Percentiles rank a stretch among this genome's conserved stretches.
Evolutionary conservation across 352 stramenopile genomes (phyloP).

Genomic region (Globisporangium megalacanthum): DNA sequence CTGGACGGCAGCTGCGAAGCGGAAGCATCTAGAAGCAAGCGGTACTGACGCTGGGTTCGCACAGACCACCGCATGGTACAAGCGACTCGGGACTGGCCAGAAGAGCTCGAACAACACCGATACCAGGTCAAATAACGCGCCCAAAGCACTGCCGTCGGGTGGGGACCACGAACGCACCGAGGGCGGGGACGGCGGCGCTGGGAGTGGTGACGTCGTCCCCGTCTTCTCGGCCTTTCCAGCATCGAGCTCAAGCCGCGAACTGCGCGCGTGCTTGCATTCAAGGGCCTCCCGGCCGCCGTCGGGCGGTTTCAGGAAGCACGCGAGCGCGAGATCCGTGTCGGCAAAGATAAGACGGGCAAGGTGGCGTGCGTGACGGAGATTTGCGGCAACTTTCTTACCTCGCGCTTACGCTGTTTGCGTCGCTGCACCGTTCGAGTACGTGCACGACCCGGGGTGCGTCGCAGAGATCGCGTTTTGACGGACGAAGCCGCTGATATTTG

Average conservation of each 20-base stretch:
- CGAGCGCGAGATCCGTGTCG: constrained; percentile 88
- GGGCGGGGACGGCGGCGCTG: constrained; percentile 1
- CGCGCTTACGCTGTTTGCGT: constrained; percentile 73
- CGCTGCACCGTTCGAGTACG: constrained; percentile 86
- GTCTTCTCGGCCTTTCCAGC: constrained; percentile 88
- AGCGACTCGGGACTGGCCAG: constrained; percentile 3
- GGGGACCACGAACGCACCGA: constrained; percentile 6
- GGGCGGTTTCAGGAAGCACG: constrained; percentile 79
- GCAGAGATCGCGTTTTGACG: constrained; percentile 57
- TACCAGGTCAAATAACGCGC: constrained; percentile 19
- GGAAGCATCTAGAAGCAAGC: constrained; percentile 23
- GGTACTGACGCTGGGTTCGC: neutral
- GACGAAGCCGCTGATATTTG: constrained; percentile 77
- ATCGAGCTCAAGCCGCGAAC: constrained; percentile 93
- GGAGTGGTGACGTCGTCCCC: constrained; percentile 31
- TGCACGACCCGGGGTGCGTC: constrained; percentile 58
- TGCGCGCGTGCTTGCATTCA: constrained; percentile 92
- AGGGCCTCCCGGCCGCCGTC: constrained; percentile 58
- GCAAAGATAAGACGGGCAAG: constrained; percentile 89
- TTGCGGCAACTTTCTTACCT: constrained; percentile 86
- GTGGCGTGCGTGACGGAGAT: constrained; percentile 87
- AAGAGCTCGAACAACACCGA: constrained; percentile 10
- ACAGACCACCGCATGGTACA: neutral
- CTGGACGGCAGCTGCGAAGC: constrained; percentile 35
- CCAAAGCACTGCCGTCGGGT: neutral